Evolutionary conservation across 177 flowering plant genomes (phyloP).

Genomic region (Vitis hybrid): DNA sequence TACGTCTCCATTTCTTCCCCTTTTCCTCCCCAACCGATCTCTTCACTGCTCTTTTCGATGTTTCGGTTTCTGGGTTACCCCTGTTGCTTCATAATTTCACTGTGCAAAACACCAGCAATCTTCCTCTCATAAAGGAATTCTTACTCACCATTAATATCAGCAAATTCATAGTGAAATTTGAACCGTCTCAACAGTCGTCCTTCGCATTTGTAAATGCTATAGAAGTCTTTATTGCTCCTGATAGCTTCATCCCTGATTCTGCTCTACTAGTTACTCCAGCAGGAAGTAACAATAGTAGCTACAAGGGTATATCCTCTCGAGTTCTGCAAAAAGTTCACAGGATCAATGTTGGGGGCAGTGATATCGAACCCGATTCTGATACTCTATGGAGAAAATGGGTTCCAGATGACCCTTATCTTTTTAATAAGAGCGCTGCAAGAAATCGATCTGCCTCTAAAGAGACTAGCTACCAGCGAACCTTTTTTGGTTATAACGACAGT

Average conservation of each 20-base stretch:
- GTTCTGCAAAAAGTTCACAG: conserved; percentile 39
- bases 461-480: conserved; percentile 2
- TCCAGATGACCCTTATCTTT: conserved; percentile 21
- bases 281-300: neutral
- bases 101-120: neutral
- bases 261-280: conserved; percentile 10
- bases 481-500: conserved; percentile 6
- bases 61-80: conserved; percentile 9
- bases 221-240: conserved; percentile 47
- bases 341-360: conserved; percentile 50
- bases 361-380: conserved; percentile 29
- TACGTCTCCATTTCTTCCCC: conserved; percentile 38
- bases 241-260: conserved; percentile 14
- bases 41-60: conserved; percentile 19
- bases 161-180: conserved; percentile 16
- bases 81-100: conserved; percentile 19
- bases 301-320: conserved; percentile 13
- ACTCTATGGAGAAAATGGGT: conserved; percentile 30
- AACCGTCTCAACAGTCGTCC: conserved; percentile 26
- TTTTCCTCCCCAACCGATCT: conserved; percentile 13
- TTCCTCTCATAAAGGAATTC: conserved; percentile 29
- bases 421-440: conserved; percentile 1
- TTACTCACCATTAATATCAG: neutral
- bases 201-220: conserved; percentile 54
- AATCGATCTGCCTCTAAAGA: neutral